Conservation (phyloP, 2,329 filamentous ascomycete genomes). For the Exophiala dermatitidis region DNA sequence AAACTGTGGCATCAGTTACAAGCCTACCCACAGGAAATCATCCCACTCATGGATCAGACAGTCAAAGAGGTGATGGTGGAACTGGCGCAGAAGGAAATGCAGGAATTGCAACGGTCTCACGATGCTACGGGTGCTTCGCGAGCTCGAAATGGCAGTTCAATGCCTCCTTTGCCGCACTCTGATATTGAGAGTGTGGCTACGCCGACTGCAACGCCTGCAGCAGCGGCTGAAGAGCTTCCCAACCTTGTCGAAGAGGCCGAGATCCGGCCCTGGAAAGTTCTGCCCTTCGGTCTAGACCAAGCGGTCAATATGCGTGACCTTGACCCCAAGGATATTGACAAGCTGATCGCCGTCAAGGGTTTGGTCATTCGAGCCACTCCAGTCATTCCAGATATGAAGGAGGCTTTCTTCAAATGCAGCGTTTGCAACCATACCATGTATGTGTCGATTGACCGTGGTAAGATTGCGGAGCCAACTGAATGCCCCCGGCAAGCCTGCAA, state of each 20-base stretch:
- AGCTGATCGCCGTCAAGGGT: constrained; percentile 88
- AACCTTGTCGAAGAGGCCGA: constrained; percentile 72
- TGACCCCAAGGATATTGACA: constrained; percentile 94
- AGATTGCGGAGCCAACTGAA: constrained; percentile 86
- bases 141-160: constrained; percentile 57
- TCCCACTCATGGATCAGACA: constrained; percentile 91
- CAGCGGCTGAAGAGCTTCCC: constrained; percentile 49
- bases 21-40: constrained; percentile 90
- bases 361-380: constrained; percentile 92
- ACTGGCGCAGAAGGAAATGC: constrained; percentile 71
- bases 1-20: constrained; percentile 96
- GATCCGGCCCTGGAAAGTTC: constrained; percentile 71
- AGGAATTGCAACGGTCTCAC: constrained; percentile 56
- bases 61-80: constrained; percentile 92
- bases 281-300: constrained; percentile 80
- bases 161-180: constrained; percentile 71
- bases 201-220: constrained; percentile 32
- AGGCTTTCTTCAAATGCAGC: constrained; percentile 94
- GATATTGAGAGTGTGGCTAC: constrained; percentile 54
- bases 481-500: constrained; percentile 78
- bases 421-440: constrained; percentile 86
- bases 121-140: constrained; percentile 43
- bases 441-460: constrained; percentile 88
- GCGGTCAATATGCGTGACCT: constrained; percentile 88
- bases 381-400: constrained; percentile 98